phyloP scores from a whole-genome alignment of 2,329 filamentous ascomycete genomes.

The Didymella pomorum region DNA sequence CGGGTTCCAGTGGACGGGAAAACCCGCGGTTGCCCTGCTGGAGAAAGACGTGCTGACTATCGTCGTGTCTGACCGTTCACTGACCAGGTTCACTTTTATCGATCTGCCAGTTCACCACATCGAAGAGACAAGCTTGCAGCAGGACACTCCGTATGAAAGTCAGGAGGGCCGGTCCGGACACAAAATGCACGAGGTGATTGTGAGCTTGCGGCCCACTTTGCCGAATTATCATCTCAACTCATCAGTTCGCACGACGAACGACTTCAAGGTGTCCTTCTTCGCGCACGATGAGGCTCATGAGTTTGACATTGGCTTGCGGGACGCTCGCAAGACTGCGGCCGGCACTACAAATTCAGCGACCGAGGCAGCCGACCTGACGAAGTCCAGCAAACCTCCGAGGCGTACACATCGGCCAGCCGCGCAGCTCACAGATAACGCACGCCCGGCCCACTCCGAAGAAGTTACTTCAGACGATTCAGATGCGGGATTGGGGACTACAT shows the following conservation, averaged over 20 bases:
- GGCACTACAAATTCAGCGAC: neutral
- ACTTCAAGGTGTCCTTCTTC: conserved; percentile 36
- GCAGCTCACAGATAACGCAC: neutral
- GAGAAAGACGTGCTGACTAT: conserved; percentile 35
- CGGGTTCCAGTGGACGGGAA: conserved; percentile 34
- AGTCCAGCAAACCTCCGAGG: neutral
- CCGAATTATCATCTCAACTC: conserved; percentile 39
- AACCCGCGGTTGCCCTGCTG: conserved; percentile 25
- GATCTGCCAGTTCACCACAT: conserved; percentile 42
- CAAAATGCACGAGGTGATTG: conserved; percentile 15
- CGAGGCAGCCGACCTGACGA: neutral
- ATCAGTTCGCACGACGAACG: conserved; percentile 22
- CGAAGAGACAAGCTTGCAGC: conserved; percentile 12
- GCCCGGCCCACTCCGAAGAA: neutral
- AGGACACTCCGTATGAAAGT: conserved; percentile 14
- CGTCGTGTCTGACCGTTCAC: conserved; percentile 26
- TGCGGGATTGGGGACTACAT: neutral
- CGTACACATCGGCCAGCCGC: neutral
- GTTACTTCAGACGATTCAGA: neutral
- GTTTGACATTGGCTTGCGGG: conserved; percentile 20
- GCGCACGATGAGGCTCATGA: conserved; percentile 30
- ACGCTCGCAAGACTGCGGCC: conserved; percentile 2
- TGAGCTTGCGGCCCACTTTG: neutral
- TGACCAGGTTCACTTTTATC: conserved; percentile 32
- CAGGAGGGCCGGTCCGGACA: conserved; percentile 16